A percentile compares a stretch with the other conserved stretches of the same genome.
Conservation (phyloP, 371 early-diverging fungal genomes). For the Dichotomocladium elegans region DNA sequence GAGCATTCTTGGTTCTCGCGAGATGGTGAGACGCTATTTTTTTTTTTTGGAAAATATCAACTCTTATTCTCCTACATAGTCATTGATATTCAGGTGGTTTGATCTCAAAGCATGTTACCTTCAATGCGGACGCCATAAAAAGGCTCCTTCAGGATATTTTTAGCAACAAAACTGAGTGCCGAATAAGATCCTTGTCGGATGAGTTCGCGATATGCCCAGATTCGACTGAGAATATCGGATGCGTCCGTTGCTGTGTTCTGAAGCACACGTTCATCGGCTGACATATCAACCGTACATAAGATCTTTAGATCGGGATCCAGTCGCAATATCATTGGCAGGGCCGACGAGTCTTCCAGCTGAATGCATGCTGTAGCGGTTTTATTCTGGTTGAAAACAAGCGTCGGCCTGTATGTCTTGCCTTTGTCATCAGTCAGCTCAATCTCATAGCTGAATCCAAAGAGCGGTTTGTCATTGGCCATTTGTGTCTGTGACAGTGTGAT, state of each 20-base stretch:
- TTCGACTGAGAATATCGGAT: constrained; percentile 24
- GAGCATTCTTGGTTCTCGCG: constrained; percentile 24
- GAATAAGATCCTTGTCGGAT: constrained; percentile 32
- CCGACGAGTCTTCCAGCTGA: constrained; percentile 10
- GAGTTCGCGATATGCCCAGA: constrained; percentile 46
- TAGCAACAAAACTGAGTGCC: constrained; percentile 36
- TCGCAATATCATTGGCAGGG: constrained; percentile 26
- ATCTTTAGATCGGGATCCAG: constrained; percentile 53
- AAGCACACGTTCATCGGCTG: constrained; percentile 44
- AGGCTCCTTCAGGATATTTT: constrained; percentile 29
- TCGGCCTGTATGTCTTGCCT: constrained; percentile 10
- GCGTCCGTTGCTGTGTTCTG: constrained; percentile 31
- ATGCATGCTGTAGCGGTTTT: constrained; percentile 13
- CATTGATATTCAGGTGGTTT: background rate
- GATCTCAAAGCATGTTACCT: constrained; percentile 8
- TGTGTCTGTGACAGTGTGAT: constrained; percentile 47
- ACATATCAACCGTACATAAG: constrained; percentile 40
- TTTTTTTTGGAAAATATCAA: background rate
- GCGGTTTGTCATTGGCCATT: constrained; percentile 32
- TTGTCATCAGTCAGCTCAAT: constrained; percentile 43
- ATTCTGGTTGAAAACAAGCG: constrained; percentile 29
- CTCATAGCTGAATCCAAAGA: constrained; percentile 48
- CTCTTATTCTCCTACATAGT: no score
- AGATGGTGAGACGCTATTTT: constrained; percentile 30
- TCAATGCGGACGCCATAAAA: constrained; percentile 43